Conservation (phyloP, 208 protist genomes). For the Zelonia costaricensis region DNA sequence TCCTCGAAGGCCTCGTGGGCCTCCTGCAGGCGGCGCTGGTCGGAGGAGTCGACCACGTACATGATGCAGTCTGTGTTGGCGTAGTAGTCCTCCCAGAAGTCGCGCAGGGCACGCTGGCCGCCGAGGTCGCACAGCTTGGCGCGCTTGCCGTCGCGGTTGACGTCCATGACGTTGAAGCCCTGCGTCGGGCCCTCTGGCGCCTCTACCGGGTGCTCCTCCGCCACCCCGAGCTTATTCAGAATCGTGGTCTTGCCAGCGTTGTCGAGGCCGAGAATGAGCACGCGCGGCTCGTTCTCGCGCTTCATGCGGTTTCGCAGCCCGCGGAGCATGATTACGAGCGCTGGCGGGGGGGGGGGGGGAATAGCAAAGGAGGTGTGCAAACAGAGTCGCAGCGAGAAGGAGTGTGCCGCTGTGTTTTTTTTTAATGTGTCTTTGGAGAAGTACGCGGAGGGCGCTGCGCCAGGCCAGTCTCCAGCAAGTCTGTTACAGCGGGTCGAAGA, state of each 20-base stretch:
- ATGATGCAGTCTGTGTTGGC: conserved; percentile 96
- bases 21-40: conserved; percentile 90
- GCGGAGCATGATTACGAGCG: conserved; percentile 56
- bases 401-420: no score
- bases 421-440: no score
- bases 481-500: no score
- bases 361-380: not conserved
- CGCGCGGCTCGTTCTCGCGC: conserved; percentile 91
- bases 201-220: conserved; percentile 39
- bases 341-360: not conserved
- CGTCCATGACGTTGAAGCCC: conserved; percentile 99
- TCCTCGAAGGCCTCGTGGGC: conserved; percentile 92
- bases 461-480: no score
- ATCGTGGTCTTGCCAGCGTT: conserved; percentile 98
- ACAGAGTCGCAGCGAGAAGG: not conserved
- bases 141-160: conserved; percentile 93
- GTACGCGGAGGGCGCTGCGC: no score
- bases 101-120: conserved; percentile 98
- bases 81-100: conserved; percentile 99
- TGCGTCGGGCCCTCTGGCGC: conserved; percentile 98
- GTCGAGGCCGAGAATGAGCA: conserved; percentile 95
- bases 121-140: conserved; percentile 99
- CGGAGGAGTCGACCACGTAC: conserved; percentile 97
- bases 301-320: conserved; percentile 89
- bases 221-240: conserved; percentile 91